phyloP scores from a whole-genome alignment of 2,329 filamentous ascomycete species.

The Amphichorda felina region DNA sequence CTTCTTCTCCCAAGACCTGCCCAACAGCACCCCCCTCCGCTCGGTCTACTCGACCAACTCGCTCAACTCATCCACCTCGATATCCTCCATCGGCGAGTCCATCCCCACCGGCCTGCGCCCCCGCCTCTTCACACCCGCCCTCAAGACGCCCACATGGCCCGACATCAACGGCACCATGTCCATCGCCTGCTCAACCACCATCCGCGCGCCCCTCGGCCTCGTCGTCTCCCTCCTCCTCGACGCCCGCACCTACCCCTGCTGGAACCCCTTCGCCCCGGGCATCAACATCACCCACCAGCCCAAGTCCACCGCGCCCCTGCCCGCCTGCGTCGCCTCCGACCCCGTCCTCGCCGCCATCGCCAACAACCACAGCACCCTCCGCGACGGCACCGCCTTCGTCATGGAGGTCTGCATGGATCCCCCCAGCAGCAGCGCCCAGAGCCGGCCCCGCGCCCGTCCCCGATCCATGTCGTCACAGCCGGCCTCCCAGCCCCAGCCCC shows the following conservation, averaged over 20 bases:
- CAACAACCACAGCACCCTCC: slow-evolving; percentile 3
- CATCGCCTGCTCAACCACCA: slow-evolving; percentile 17
- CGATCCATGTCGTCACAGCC: too few species aligned
- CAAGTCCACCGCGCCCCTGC: slow-evolving; percentile 4
- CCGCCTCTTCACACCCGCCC: slow-evolving; percentile 6
- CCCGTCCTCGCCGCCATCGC: slow-evolving; percentile 1
- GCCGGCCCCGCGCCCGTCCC: too few species aligned
- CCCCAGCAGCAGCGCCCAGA: neutral
- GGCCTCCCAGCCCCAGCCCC: too few species aligned
- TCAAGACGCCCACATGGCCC: slow-evolving; percentile 14
- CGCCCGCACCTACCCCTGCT: slow-evolving; percentile 17
- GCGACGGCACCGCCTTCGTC: slow-evolving; percentile 10
- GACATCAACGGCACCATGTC: slow-evolving; percentile 12
- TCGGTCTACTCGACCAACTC: too few species aligned
- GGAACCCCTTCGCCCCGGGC: slow-evolving; percentile 21
- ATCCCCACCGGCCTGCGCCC: slow-evolving; percentile 8
- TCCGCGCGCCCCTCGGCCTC: slow-evolving; percentile 18
- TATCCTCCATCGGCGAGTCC: slow-evolving; percentile 2
- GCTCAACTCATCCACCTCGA: too few species aligned
- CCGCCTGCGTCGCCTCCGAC: slow-evolving; percentile 2
- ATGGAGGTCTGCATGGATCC: slow-evolving; percentile 21
- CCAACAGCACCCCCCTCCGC: too few species aligned
- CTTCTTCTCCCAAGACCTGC: too few species aligned
- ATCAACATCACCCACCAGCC: slow-evolving; percentile 12
- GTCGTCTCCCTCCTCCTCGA: slow-evolving; percentile 18